Evolutionary conservation across 176 grass and related monocot species (phyloP).

Genomic region (Ensete ventricosum): DNA sequence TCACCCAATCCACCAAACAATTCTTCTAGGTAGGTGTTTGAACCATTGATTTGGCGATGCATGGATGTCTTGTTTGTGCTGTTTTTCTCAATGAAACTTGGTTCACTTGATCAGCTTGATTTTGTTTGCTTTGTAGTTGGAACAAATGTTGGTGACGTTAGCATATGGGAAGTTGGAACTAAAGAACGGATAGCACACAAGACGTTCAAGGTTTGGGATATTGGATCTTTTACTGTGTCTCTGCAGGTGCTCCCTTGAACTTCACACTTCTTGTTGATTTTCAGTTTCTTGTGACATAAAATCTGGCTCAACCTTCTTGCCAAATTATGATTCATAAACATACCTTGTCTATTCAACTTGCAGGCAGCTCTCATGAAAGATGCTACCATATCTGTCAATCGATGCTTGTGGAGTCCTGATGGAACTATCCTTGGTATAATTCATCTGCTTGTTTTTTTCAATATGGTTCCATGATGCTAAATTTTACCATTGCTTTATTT

Average conservation of each 20-base stretch:
- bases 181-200: slow-evolving; percentile 89
- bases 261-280: background rate
- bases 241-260: slow-evolving; percentile 53
- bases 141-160: slow-evolving; percentile 99
- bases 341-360: slow-evolving; percentile 18
- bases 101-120: slow-evolving; percentile 15
- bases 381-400: slow-evolving; percentile 92
- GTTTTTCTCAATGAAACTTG: slow-evolving; percentile 7
- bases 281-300: background rate
- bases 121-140: slow-evolving; percentile 53
- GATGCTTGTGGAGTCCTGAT: slow-evolving; percentile 97
- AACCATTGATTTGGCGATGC: background rate
- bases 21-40: slow-evolving; percentile 71
- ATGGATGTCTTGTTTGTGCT: slow-evolving; percentile 1
- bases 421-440: slow-evolving; percentile 70
- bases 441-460: background rate
- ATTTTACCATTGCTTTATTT: background rate
- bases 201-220: slow-evolving; percentile 98
- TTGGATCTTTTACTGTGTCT: slow-evolving; percentile 59
- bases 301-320: background rate
- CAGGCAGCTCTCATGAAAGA: slow-evolving; percentile 96
- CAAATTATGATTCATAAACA: background rate
- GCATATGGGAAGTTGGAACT: slow-evolving; percentile 96
- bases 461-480: background rate
- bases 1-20: slow-evolving; percentile 86